phyloP scores from a whole-genome alignment of 2,329 filamentous ascomycete genomes.

The Colletotrichum sp. region DNA sequence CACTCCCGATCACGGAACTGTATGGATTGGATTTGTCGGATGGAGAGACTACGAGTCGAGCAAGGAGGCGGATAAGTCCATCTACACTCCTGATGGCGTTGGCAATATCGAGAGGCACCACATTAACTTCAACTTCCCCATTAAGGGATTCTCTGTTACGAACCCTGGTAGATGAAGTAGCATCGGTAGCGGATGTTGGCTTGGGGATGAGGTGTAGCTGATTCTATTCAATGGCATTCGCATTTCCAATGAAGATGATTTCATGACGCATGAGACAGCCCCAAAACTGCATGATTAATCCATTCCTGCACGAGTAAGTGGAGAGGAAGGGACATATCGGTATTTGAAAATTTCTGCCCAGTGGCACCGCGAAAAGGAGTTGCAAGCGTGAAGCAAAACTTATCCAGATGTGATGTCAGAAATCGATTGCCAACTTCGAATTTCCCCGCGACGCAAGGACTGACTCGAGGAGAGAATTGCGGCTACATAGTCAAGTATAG shows the following conservation, averaged over 20 bases:
- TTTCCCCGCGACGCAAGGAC: background rate
- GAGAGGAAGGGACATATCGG: too few relatives aligned
- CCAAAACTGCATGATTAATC: background rate
- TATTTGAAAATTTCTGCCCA: too few relatives aligned
- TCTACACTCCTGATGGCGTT: background rate
- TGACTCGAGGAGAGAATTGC: rapidly evolving
- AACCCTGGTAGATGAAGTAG: slow-evolving; percentile 11
- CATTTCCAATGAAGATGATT: background rate
- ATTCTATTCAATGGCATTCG: background rate
- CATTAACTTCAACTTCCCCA: slow-evolving; percentile 18
- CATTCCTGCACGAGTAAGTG: rapidly evolving
- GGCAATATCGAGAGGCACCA: slow-evolving; percentile 5
- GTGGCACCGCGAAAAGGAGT: too few relatives aligned
- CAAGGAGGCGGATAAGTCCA: slow-evolving; percentile 1
- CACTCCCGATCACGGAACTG: background rate
- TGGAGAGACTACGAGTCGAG: slow-evolving; percentile 15
- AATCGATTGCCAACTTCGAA: background rate
- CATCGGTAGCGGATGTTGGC: background rate
- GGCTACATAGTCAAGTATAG: background rate
- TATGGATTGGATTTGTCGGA: slow-evolving; percentile 6
- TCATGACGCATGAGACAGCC: background rate
- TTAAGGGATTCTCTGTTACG: slow-evolving; percentile 17
- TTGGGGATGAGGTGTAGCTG: background rate
- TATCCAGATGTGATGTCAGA: background rate
- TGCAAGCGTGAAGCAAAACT: background rate